phyloP scores from a whole-genome alignment of 306 rosid species.

The Abrus precatorius region DNA sequence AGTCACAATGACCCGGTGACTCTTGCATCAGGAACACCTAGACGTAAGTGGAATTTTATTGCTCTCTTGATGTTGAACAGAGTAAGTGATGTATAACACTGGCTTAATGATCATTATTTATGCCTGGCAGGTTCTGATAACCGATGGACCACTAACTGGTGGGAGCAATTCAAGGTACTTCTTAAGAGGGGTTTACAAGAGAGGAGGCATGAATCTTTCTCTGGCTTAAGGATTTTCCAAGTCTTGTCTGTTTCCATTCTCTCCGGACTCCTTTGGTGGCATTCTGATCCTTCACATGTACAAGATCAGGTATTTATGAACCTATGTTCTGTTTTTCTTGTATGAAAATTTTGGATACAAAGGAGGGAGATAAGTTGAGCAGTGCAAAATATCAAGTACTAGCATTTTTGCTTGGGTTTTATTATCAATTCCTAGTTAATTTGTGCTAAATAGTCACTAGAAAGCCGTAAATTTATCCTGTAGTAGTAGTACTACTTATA shows the following conservation, averaged over 20 bases:
- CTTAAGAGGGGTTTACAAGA: constrained; percentile 83
- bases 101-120: constrained; percentile 16
- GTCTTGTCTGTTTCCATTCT: constrained; percentile 87
- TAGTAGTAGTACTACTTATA: background rate
- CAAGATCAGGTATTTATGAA: constrained; percentile 80
- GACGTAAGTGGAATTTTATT: constrained; percentile 58
- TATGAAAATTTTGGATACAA: background rate
- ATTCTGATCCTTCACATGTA: constrained; percentile 72
- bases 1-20: constrained; percentile 36
- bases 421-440: background rate
- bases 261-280: constrained; percentile 94
- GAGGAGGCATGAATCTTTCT: constrained; percentile 90
- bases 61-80: background rate
- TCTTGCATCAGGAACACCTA: constrained; percentile 55
- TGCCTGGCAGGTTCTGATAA: constrained; percentile 56
- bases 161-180: constrained; percentile 80
- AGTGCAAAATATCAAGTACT: too few relatives aligned
- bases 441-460: background rate
- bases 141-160: constrained; percentile 85
- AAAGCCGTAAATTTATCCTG: background rate
- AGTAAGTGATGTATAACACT: background rate
- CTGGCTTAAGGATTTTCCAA: constrained; percentile 86
- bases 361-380: too few relatives aligned
- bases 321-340: background rate
- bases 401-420: constrained; percentile 1